Conservation (phyloP, 106 monocot species). For the Platanthera zijinensis region DNA sequence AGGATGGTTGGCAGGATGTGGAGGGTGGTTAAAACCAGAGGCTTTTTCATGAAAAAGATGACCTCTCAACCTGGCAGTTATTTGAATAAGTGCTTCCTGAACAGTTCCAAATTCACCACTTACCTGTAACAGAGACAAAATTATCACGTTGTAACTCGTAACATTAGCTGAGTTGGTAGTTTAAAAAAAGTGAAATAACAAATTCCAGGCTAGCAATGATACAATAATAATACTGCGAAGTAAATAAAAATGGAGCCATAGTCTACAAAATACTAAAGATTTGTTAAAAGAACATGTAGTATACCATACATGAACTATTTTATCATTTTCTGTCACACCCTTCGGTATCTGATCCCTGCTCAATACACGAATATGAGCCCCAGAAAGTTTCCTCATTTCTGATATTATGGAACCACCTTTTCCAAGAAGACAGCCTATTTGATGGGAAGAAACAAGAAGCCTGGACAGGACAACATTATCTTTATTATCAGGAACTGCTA, state of each 20-base stretch:
- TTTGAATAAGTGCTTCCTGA: constrained; percentile 78
- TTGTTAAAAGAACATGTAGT: background rate
- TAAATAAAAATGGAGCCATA: background rate
- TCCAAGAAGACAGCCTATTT: constrained; percentile 87
- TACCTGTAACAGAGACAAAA: constrained; percentile 31
- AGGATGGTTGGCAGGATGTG: no score
- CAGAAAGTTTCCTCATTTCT: constrained; percentile 87
- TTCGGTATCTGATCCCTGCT: constrained; percentile 57
- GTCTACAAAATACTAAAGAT: background rate
- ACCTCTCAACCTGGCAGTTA: constrained; percentile 65
- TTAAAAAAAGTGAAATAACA: background rate
- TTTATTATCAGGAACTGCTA: constrained; percentile 35
- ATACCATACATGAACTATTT: constrained; percentile 64
- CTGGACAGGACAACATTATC: constrained; percentile 31
- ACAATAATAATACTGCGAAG: background rate
- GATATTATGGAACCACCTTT: constrained; percentile 81
- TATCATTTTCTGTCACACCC: constrained; percentile 52
- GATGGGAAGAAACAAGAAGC: constrained; percentile 57
- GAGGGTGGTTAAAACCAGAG: constrained; percentile 23
- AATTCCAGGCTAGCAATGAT: background rate
- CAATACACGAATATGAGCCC: constrained; percentile 76
- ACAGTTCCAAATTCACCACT: constrained; percentile 54
- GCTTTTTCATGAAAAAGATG: constrained; percentile 75
- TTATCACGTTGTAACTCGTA: background rate
- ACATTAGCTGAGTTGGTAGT: background rate